A percentile compares a stretch with the other conserved stretches of the same genome.
Conservation (phyloP, 768 basidiomycete species). For the Fibroporia radiculosa region DNA sequence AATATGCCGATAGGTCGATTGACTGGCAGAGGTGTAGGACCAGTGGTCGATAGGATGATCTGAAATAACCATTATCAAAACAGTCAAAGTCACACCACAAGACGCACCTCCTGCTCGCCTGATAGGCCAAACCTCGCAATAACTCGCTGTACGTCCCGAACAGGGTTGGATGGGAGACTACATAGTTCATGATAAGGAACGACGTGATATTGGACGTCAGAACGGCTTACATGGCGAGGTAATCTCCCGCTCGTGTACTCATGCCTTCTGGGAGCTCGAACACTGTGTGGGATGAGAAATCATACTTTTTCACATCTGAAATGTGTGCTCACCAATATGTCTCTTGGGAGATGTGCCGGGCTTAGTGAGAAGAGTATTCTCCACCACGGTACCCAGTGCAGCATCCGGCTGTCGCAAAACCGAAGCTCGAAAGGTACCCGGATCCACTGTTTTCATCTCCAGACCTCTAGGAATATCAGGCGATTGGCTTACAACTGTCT, state of each 20-base stretch:
- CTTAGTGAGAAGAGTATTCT: constrained; percentile 31
- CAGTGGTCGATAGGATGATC: constrained; percentile 28
- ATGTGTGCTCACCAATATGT: constrained; percentile 27
- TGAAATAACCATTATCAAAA: constrained; percentile 6
- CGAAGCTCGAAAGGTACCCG: constrained; percentile 26
- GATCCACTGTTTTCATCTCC: constrained; percentile 25
- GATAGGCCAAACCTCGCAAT: constrained; percentile 30
- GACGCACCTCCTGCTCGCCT: constrained; percentile 30
- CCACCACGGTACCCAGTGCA: constrained; percentile 30
- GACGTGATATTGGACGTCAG: no score
- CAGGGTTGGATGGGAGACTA: constrained; percentile 35
- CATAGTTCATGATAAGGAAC: not conserved
- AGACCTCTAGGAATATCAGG: constrained; percentile 14
- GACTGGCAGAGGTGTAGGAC: constrained; percentile 33
- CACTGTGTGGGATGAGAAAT: constrained; percentile 17
- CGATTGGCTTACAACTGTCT: constrained; percentile 24
- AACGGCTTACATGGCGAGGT: constrained; percentile 36
- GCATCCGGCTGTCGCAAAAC: constrained; percentile 30
- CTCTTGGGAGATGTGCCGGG: constrained; percentile 30
- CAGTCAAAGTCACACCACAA: not conserved
- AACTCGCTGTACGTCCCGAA: constrained; percentile 29
- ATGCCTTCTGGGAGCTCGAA: constrained; percentile 31
- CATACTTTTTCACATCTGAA: no score
- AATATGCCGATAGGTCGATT: constrained; percentile 28
- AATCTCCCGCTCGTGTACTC: constrained; percentile 37